A percentile compares a stretch with the other conserved stretches of the same genome.
These are phyloP conservation scores for Halenospora varia DNA, from an alignment of 495 filamentous ascomycete species.

Conservation along the genomic window DNA sequence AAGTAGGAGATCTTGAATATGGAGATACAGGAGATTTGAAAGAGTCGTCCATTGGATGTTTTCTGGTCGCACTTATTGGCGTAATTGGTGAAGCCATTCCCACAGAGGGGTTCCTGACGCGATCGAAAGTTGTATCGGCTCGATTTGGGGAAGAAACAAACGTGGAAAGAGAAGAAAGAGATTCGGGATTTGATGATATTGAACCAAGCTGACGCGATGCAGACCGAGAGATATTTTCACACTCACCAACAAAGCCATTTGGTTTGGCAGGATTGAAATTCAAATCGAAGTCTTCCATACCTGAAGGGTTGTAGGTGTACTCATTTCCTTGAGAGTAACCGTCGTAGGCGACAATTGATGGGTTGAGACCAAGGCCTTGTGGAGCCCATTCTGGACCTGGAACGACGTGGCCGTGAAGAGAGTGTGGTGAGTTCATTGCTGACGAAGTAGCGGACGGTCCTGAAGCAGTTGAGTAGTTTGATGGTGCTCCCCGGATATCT, in stretches of 20 bases:
- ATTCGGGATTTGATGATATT: conserved; percentile 21
- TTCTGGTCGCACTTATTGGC: conserved; percentile 26
- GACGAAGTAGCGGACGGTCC: conserved; percentile 76
- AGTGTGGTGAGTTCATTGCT: conserved; percentile 75
- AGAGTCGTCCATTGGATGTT: conserved; percentile 27
- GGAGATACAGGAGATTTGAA: conserved; percentile 51
- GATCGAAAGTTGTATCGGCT: conserved; percentile 29
- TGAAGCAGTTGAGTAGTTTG: conserved; percentile 70
- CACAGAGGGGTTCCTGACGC: conserved; percentile 16
- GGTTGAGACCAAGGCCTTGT: conserved; percentile 58
- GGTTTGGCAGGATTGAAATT: conserved; percentile 43
- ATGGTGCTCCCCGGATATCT: conserved; percentile 46
- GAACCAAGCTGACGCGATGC: conserved; percentile 26
- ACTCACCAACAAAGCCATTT: conserved; percentile 77
- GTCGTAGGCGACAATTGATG: conserved; percentile 62
- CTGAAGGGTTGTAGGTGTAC: conserved; percentile 33
- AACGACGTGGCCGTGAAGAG: conserved; percentile 52
- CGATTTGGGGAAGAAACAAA: conserved; percentile 28
- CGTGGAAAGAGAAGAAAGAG: conserved; percentile 32
- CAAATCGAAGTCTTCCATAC: conserved; percentile 53
- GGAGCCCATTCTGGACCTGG: conserved; percentile 59
- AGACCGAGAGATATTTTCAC: conserved; percentile 30
- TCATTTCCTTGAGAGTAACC: conserved; percentile 40
- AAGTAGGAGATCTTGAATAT: conserved; percentile 40
- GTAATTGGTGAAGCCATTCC: conserved; percentile 30